Evolutionary conservation across 495 filamentous ascomycete genomes (phyloP), one percentile per base, ranked within the genome.

Genomic region (Aeminium ludgeri): DNA sequence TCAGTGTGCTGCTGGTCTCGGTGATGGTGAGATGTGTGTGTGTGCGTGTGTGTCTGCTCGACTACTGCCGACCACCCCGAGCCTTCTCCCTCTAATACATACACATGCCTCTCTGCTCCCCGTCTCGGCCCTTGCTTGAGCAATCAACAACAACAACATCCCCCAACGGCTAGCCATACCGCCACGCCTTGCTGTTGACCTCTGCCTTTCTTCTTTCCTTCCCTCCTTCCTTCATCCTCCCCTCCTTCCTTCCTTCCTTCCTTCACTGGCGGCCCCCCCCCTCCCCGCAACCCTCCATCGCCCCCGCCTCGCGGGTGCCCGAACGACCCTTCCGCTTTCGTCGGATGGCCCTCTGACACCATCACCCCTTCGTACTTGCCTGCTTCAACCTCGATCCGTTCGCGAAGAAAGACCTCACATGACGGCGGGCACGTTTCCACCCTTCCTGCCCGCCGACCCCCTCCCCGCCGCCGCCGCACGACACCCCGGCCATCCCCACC

Each of bases 101-200:
- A 43, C 33, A 31, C 40, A 43, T 43, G 40, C 39, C 44, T 46
- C 42, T 47, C 27, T 36, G 19, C 40, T 49, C 31, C 30, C 42
- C 35, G 41, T 36, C 41, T 40, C 34, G 29, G 35, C 38, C 46
- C 46, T 49, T 49, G 46, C 46, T 44, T 49, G 36, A 49, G 46
- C 46, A 49, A 45, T 49, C 38, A 41, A 30, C 41, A 44, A 38
- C 46, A 41, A 18, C 46, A 23, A 28, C 7, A 2, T 28, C 38
- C 17, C 38, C n/a, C n/a, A n/a, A n/a, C n/a, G n/a, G n/a, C n/a
- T n/a, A n/a, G n/a, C n/a, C n/a, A n/a, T n/a, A 31, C 38, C 38
- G 16, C 31, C n/a, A 12, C 31, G 31, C 4, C 31, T 11, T 33
- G n/a, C 3, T 5, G n/a, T 13, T 33, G 31, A 4, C 31, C 4